Conservation (phyloP, 805 yeast species). For the Ogataea sp. region DNA sequence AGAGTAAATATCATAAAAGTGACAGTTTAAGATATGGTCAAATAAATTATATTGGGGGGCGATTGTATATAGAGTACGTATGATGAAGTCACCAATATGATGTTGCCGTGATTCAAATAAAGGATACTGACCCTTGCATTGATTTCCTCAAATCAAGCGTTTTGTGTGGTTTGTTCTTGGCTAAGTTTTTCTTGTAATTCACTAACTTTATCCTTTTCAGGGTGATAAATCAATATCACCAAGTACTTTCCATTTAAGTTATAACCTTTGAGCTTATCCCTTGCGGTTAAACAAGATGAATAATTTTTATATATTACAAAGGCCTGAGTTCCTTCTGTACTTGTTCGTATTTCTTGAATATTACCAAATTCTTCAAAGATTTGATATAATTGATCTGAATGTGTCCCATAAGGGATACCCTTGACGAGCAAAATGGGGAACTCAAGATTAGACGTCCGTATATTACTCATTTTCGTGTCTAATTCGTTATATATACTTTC, state of each 20-base stretch:
- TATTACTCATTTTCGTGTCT: constrained; percentile 1
- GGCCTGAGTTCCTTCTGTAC: constrained; percentile 36
- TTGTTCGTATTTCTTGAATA: constrained; percentile 44
- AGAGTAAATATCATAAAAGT: too few relatives aligned
- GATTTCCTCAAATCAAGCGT: too few relatives aligned
- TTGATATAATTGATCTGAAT: constrained; percentile 38
- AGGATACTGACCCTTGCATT: too few relatives aligned
- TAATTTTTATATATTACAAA: constrained; percentile 44
- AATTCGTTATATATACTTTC: too few relatives aligned
- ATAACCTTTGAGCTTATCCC: constrained; percentile 50
- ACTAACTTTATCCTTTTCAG: constrained; percentile 29
- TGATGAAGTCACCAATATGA: too few relatives aligned
- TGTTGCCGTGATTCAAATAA: too few relatives aligned
- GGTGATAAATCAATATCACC: constrained; percentile 40
- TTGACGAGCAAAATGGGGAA: constrained; percentile 39
- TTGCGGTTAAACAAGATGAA: constrained; percentile 40
- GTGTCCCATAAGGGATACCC: constrained; percentile 47
- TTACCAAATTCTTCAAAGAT: constrained; percentile 49
- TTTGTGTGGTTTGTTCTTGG: too few relatives aligned
- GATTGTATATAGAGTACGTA: too few relatives aligned
- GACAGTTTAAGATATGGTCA: too few relatives aligned
- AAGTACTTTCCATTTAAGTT: constrained; percentile 52
- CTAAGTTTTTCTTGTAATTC: constrained; percentile 10
- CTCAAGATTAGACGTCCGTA: constrained; percentile 10
- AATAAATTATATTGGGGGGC: too few relatives aligned